Conservation (phyloP, 257 asterid genomes). For the Solanum sejunctum region DNA sequence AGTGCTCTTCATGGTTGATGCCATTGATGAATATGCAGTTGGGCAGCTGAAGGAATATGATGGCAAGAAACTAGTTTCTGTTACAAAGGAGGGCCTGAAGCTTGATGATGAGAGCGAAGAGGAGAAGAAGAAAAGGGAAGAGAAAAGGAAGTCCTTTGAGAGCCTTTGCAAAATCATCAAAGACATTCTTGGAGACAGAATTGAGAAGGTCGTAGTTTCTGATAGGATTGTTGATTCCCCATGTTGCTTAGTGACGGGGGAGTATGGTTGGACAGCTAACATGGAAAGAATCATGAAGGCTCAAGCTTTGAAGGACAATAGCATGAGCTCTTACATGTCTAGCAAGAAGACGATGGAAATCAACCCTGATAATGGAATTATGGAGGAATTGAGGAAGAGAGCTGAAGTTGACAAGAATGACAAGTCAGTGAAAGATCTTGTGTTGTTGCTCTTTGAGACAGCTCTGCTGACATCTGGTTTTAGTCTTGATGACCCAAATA, state of each 20-base stretch:
- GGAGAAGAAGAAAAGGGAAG: background rate
- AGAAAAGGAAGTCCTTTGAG: background rate
- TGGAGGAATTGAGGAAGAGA: slow-evolving; percentile 2
- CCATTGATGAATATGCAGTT: background rate
- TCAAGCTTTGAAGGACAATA: background rate
- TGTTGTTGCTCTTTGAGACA: slow-evolving; percentile 2
- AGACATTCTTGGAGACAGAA: background rate
- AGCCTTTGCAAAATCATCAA: background rate
- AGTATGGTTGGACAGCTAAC: slow-evolving; percentile 4
- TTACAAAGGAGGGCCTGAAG: background rate
- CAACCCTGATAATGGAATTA: slow-evolving; percentile 2
- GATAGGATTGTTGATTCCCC: slow-evolving; percentile 1
- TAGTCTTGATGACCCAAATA: slow-evolving; percentile 1
- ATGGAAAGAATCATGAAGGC: background rate
- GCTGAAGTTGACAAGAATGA: background rate
- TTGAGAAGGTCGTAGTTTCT: background rate
- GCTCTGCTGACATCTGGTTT: background rate
- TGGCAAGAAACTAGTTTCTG: background rate
- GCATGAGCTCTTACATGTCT: slow-evolving; percentile 1
- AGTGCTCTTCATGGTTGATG: background rate
- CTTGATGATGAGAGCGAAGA: background rate
- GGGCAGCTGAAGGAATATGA: background rate
- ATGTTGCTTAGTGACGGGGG: slow-evolving; percentile 3
- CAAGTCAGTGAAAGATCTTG: background rate
- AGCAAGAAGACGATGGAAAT: background rate